Percentiles rank a stretch among this genome's conserved stretches.
These are phyloP conservation scores for Clausena lansium DNA, from an alignment of 345 rosid species.

Conservation along the genomic window DNA sequence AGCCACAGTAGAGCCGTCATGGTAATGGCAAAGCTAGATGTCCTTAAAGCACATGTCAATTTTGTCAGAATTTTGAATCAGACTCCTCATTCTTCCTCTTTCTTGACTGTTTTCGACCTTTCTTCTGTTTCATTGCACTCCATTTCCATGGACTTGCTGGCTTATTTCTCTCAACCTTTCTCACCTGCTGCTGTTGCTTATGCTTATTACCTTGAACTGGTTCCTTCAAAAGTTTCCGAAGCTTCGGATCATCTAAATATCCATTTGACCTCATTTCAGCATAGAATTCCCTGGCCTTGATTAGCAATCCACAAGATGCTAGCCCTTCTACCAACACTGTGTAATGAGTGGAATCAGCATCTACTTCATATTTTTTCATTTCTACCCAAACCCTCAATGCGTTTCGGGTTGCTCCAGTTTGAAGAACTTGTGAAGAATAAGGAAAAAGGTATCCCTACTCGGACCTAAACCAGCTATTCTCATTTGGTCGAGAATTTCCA, in stretches of 20 bases:
- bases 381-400: conserved; percentile 72
- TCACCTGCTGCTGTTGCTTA: conserved; percentile 17
- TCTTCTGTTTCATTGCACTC: conserved; percentile 11
- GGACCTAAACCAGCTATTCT: conserved; percentile 61
- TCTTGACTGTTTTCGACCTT: conserved; percentile 10
- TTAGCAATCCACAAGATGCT: conserved; percentile 49
- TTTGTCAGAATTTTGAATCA: background rate
- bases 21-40: background rate
- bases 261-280: conserved; percentile 70
- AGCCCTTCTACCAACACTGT: conserved; percentile 53
- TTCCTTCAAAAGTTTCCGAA: conserved; percentile 53
- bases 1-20: background rate
- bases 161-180: conserved; percentile 21
- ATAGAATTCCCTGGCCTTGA: conserved; percentile 57
- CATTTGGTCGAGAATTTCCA: conserved; percentile 60
- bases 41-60: background rate
- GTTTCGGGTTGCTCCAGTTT: conserved; percentile 57
- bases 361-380: conserved; percentile 58
- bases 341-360: conserved; percentile 44
- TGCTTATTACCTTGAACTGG: conserved; percentile 18
- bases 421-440: conserved; percentile 56
- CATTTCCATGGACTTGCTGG: conserved; percentile 19
- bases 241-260: conserved; percentile 68
- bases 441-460: conserved; percentile 50
- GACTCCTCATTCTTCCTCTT: conserved; percentile 14